phyloP scores from a whole-genome alignment of 305 asterid species.

The Withania somnifera region DNA sequence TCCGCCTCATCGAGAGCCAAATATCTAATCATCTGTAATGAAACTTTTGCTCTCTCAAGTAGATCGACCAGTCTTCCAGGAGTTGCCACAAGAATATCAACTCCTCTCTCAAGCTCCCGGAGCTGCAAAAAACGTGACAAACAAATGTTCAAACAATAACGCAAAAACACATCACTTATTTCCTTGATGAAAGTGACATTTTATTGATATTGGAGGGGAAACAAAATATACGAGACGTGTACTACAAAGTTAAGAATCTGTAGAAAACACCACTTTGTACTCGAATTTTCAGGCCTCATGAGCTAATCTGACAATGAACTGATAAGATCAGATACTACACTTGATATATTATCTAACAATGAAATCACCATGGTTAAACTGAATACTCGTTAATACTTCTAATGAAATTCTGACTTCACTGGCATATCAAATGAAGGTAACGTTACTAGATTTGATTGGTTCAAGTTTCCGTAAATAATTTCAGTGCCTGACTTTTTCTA shows the following conservation, averaged over 20 bases:
- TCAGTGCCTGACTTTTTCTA: background rate
- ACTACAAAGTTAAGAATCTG: background rate
- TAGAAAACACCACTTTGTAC: background rate
- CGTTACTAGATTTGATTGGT: background rate
- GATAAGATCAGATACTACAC: background rate
- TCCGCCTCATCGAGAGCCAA: slow-evolving; percentile 90
- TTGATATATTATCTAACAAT: background rate
- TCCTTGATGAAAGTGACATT: background rate
- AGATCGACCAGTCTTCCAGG: slow-evolving; percentile 82
- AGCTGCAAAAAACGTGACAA: slow-evolving; percentile 28
- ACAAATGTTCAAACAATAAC: background rate
- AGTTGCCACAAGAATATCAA: slow-evolving; percentile 87
- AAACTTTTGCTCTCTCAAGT: slow-evolving; percentile 73
- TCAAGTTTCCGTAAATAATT: background rate
- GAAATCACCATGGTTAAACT: background rate
- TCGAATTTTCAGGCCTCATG: background rate
- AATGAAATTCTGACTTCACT: background rate
- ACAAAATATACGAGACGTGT: background rate
- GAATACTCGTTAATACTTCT: background rate
- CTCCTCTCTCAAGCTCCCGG: slow-evolving; percentile 81
- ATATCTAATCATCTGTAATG: slow-evolving; percentile 55
- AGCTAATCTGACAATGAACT: background rate
- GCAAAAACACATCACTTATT: background rate
- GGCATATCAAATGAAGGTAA: background rate
- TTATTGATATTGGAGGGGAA: background rate